Evolutionary conservation across 2,329 filamentous ascomycete genomes (phyloP), one percentile per base, ranked within the genome.

Genomic region (Zymoseptoria crescenta): DNA sequence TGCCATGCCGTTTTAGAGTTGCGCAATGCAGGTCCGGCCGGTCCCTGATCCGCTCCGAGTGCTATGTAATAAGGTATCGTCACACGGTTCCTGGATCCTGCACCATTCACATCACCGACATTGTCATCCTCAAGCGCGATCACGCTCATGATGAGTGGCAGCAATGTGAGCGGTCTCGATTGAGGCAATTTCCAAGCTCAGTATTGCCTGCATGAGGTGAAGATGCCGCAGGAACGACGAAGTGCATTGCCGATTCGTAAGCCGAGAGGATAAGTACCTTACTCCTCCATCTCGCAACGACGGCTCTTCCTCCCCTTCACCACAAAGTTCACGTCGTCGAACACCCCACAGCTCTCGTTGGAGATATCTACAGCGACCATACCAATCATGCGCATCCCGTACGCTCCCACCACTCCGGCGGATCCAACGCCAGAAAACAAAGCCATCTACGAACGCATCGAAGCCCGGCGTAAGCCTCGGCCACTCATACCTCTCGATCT

Each of bases 401-500:
- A 89, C 79, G 77, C 81, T 59, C 67, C 80, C 66, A 76, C 81
- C 74, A 81, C 80, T 35, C 48, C 81, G 77, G 74, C 75, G 10
- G 76, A 81, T 51, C 79, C 85, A 5, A 75, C 75, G 1, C 81
- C 78, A 35, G 65, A 73, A 6, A 73, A 70, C 51, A 64, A 72
- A 57, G 74, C 73, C 20, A 84, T 90, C 68, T 81, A 88, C 64
- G 66, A 77, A 54, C 86, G 86, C 67, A 84, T 91, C 68, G 75
- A 77, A 8, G 84, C 81, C 35, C 86, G 88, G 16, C 85, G 88
- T 24, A 75, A 78, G 1, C 87, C 88, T 0, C 84, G 87, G 1
- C 86, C 87, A 5, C 81, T 93, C 20, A 87, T 89, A 60, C 75
- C 86, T 0, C 82, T 93, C n/a, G 89, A 93, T 72, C 82, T 90